Percentiles rank a stretch among this genome's conserved stretches.
phyloP scores from a whole-genome alignment of 495 filamentous ascomycete species.

The Tuber magnatum region DNA sequence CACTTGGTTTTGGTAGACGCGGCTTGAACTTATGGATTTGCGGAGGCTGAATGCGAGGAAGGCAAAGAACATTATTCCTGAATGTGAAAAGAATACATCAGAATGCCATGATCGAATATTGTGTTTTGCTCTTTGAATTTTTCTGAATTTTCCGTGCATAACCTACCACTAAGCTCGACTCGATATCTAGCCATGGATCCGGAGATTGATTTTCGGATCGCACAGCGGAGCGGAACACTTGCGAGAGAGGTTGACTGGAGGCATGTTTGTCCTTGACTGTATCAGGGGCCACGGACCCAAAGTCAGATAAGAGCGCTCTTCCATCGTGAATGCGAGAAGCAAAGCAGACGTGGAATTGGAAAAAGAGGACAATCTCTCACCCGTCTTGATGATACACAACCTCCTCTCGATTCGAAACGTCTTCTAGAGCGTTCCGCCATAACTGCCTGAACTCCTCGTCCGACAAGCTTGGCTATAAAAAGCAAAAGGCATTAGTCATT shows the following conservation, averaged over 20 bases:
- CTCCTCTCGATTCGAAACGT: constrained; percentile 75
- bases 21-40: constrained; percentile 49
- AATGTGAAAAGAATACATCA: constrained; percentile 41
- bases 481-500: constrained; percentile 46
- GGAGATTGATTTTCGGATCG: constrained; percentile 79
- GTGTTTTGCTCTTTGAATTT: not conserved
- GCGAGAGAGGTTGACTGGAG: constrained; percentile 72
- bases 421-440: constrained; percentile 78
- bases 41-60: constrained; percentile 50
- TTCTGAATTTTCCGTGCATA: no score
- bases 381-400: constrained; percentile 60
- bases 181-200: constrained; percentile 91
- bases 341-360: not conserved
- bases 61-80: constrained; percentile 54
- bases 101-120: not conserved
- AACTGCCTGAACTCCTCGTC: constrained; percentile 88
- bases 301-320: constrained; percentile 40
- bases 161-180: constrained; percentile 58
- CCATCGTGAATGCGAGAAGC: constrained; percentile 7
- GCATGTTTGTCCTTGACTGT: constrained; percentile 42
- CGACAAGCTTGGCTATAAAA: constrained; percentile 36
- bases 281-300: constrained; percentile 27
- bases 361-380: constrained; percentile 55
- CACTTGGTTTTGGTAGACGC: constrained; percentile 43
- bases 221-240: constrained; percentile 77